These are phyloP conservation scores for Apiospora arundinis DNA, from an alignment of 2,329 filamentous ascomycete species.

Conservation along the genomic window DNA sequence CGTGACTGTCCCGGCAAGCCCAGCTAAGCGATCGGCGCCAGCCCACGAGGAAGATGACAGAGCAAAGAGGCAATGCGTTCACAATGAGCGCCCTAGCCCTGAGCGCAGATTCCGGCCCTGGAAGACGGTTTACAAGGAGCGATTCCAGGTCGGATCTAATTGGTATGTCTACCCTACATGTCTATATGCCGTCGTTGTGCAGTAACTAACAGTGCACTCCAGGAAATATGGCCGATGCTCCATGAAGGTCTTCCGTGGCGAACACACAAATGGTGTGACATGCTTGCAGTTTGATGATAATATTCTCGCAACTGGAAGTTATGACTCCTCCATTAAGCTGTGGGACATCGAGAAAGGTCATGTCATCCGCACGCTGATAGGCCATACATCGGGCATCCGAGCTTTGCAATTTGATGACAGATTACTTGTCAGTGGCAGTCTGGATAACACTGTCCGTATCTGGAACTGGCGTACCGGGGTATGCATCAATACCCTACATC, in stretches of 20 bases:
- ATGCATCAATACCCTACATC: constrained; percentile 81
- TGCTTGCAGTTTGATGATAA: constrained; percentile 78
- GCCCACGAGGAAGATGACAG: constrained; percentile 33
- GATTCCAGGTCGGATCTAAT: constrained; percentile 94
- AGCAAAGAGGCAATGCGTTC: constrained; percentile 45
- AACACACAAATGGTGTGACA: constrained; percentile 82
- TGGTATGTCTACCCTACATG: constrained; percentile 57
- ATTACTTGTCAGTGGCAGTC: constrained; percentile 87
- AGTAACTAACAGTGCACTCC: not conserved
- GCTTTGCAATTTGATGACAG: constrained; percentile 92
- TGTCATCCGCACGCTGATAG: constrained; percentile 81
- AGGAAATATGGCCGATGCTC: constrained; percentile 85
- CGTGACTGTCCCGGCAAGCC: constrained; percentile 22
- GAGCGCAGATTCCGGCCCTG: constrained; percentile 72
- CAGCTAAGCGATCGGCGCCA: constrained; percentile 44
- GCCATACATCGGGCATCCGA: constrained; percentile 83
- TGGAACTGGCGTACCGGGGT: constrained; percentile 97
- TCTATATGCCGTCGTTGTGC: not conserved
- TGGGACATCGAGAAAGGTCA: constrained; percentile 93
- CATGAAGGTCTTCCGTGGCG: constrained; percentile 81
- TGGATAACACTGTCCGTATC: constrained; percentile 87
- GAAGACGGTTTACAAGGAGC: constrained; percentile 97
- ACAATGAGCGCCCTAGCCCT: constrained; percentile 23
- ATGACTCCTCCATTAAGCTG: constrained; percentile 93
- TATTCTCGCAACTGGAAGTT: constrained; percentile 91